phyloP scores from a whole-genome alignment of 192 early-diverging fungal species.

The Podila horticola region DNA sequence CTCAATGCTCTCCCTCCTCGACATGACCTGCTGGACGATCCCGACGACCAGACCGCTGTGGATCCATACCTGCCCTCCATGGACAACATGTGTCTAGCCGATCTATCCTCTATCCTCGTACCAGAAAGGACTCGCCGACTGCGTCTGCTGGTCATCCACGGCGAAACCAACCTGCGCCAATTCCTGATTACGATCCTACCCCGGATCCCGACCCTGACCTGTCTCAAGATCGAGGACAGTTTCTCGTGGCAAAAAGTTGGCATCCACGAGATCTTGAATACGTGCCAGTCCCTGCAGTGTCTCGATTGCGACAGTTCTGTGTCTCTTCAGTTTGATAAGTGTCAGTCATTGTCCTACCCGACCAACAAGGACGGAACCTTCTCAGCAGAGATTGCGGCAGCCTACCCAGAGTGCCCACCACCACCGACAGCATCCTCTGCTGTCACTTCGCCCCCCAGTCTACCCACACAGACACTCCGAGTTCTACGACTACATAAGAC shows the following conservation, averaged over 20 bases:
- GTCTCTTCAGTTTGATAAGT: background rate
- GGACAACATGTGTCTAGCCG: constrained; percentile 2
- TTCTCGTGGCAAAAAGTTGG: constrained; percentile 20
- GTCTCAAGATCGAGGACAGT: constrained; percentile 17
- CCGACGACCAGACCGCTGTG: background rate
- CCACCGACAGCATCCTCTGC: background rate
- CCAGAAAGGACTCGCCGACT: background rate
- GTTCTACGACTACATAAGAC: constrained; percentile 10
- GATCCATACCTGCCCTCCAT: too few relatives aligned
- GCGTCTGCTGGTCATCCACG: constrained; percentile 7
- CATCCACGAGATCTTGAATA: constrained; percentile 11
- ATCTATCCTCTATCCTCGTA: background rate
- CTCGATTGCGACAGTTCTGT: constrained; percentile 22
- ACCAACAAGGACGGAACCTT: background rate
- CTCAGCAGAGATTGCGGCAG: too few relatives aligned
- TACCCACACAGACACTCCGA: background rate
- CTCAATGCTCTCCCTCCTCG: background rate
- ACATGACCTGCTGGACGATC: background rate
- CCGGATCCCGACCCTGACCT: constrained; percentile 8
- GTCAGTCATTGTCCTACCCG: background rate
- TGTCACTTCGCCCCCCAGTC: background rate
- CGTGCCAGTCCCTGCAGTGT: constrained; percentile 8
- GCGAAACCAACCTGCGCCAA: constrained; percentile 1
- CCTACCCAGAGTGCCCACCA: background rate
- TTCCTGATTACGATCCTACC: constrained; percentile 7